Percentiles rank a stretch among this genome's conserved stretches.
phyloP scores from a whole-genome alignment of 805 yeast genomes.

The Candida ponderosae region DNA sequence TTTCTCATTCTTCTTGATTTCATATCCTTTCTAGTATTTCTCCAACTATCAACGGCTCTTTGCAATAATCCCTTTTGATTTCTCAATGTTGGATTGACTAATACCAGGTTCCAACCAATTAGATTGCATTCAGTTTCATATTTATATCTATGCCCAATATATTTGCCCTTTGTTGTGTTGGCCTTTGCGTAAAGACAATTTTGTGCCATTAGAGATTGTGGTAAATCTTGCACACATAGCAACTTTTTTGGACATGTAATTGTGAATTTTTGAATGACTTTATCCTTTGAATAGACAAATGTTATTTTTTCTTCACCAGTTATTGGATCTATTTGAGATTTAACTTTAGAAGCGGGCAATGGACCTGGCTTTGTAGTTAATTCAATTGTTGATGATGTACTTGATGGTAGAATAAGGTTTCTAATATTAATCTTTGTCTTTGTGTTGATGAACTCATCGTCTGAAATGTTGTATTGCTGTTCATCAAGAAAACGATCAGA shows the following conservation, averaged over 20 bases:
- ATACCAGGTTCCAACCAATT: constrained; percentile 39
- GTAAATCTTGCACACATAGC: constrained; percentile 17
- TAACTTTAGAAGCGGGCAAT: constrained; percentile 23
- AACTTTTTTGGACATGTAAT: constrained; percentile 18
- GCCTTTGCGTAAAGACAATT: constrained; percentile 44
- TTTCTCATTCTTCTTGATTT: constrained; percentile 32
- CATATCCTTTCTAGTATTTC: constrained; percentile 36
- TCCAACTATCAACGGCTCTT: constrained; percentile 45
- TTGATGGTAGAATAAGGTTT: too few species aligned
- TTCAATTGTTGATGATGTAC: too few species aligned
- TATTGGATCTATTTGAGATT: constrained; percentile 11
- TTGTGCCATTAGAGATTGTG: constrained; percentile 23
- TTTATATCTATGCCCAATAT: constrained; percentile 34
- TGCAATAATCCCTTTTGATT: constrained; percentile 38
- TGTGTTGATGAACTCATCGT: too few species aligned
- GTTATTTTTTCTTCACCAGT: constrained; percentile 23
- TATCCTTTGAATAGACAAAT: constrained; percentile 23
- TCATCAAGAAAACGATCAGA: too few species aligned
- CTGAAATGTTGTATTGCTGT: too few species aligned
- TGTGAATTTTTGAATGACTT: constrained; percentile 18
- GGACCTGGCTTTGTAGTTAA: constrained; percentile 28
- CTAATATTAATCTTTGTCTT: too few species aligned
- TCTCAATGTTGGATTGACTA: constrained; percentile 32
- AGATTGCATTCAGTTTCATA: constrained; percentile 41
- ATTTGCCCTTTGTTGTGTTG: constrained; percentile 29